Conservation (phyloP, 2,329 filamentous ascomycete genomes). For the Chaetomiaceae sp. region DNA sequence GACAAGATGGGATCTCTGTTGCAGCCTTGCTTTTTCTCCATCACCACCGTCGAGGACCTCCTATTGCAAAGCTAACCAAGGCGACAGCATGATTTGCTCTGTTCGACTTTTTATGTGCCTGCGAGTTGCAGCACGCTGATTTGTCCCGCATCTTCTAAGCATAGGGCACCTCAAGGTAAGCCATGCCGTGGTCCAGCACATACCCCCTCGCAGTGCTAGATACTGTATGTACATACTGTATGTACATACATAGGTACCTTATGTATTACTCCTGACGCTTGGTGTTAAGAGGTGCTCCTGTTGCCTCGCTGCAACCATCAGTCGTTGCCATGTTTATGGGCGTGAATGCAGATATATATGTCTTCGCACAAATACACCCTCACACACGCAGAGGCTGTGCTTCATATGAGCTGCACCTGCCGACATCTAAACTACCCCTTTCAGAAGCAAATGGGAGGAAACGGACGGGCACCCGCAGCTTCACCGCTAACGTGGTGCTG, state of each 20-base stretch:
- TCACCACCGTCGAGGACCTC: too few species aligned
- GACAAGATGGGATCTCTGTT: background rate
- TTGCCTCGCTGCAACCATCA: too few species aligned
- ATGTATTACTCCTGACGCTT: too few species aligned
- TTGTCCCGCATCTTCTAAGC: background rate
- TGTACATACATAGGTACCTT: too few species aligned
- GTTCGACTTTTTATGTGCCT: background rate
- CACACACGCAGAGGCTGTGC: background rate
- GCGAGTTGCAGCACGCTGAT: background rate
- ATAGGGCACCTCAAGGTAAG: too few species aligned
- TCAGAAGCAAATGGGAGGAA: background rate
- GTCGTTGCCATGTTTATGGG: too few species aligned
- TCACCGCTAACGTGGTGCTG: conserved; percentile 23
- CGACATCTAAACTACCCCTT: background rate
- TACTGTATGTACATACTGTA: too few species aligned
- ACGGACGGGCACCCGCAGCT: conserved; percentile 15
- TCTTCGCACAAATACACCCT: background rate
- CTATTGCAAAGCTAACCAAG: background rate
- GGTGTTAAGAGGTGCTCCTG: too few species aligned
- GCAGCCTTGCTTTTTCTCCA: conserved; percentile 9
- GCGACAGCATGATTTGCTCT: background rate
- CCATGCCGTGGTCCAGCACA: too few species aligned
- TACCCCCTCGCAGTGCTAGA: background rate
- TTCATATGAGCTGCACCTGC: background rate
- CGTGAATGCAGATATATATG: too few species aligned